These are phyloP conservation scores for Talaromyces verruculosus DNA, from an alignment of 2,329 filamentous ascomycete genomes.

Conservation along the genomic window DNA sequence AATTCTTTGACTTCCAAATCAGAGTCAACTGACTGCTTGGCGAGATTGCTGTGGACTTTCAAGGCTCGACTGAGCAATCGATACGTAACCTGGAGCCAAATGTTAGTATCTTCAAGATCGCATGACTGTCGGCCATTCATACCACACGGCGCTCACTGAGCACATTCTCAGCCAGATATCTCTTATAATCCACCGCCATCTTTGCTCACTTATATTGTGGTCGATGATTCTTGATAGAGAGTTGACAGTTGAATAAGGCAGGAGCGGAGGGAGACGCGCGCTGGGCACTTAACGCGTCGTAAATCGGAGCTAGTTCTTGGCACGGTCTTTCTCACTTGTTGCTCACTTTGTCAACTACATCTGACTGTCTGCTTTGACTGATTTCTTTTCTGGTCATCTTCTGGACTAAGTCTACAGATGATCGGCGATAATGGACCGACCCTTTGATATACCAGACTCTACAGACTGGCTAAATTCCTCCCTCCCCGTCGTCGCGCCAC, in stretches of 20 bases:
- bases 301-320: conserved; percentile 28
- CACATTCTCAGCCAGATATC: conserved; percentile 72
- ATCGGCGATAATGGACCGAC: conserved; percentile 34
- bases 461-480: conserved; percentile 53
- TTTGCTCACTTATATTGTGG: conserved; percentile 2
- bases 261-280: conserved; percentile 31
- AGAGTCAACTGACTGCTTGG: conserved; percentile 84
- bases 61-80: conserved; percentile 77
- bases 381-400: neutral
- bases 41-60: conserved; percentile 79
- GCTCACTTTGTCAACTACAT: neutral
- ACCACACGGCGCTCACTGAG: conserved; percentile 74
- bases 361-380: neutral
- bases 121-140: conserved; percentile 32
- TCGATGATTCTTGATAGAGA: neutral
- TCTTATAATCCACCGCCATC: conserved; percentile 59
- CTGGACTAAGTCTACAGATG: neutral
- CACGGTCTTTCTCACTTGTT: conserved; percentile 11
- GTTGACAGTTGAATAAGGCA: neutral
- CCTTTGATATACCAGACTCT: conserved; percentile 45
- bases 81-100: conserved; percentile 67
- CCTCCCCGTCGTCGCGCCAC: conserved; percentile 43
- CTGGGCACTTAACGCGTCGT: conserved; percentile 45
- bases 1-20: neutral
- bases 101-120: conserved; percentile 3